Base-by-base conservation (phyloP, 2,329 filamentous ascomycete species). In the Ceratocystis smalleyi region DNA sequence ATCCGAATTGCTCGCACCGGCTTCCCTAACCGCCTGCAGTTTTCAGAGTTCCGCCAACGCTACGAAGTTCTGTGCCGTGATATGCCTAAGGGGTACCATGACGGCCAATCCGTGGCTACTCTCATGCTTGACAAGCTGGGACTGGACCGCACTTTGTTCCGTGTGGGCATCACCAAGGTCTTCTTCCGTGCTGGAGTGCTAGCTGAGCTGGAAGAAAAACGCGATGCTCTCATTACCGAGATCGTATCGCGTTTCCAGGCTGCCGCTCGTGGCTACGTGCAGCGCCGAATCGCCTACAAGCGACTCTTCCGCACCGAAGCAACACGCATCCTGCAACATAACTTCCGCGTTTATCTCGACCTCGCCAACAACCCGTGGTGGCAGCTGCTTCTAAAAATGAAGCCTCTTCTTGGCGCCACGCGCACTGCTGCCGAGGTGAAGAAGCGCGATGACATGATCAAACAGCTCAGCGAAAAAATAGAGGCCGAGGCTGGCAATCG, bases 131-230 rank as follows among this genome's bases (percentile, higher is more conserved):
- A 95, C 70, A 91, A 89, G 73, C 83, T 99, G 54, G 85, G 85
- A 19, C 80, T 99, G 69, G 94, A 99, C 73, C 86, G 81, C 68
- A 81, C 89, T 10, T 82, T 95, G 68, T 99, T 95, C 74, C 88
- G 95, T 24, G 91, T 99, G 65, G 94, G 94, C 70, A 79, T 96
- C 65, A 96, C 91, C 27, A 99, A 99, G 74, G 92, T 99, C 12
- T 99, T 99, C 77, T 99, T 99, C 81, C 83, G 95, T 67, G 91
- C 94, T 54, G 94, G 94, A 66, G 92, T 99, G 2, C 81, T 99
- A 59, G 94, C 94, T 45, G 94, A 99, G 73, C 79, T 99, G 15
- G 94, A 99, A 81, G 95, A 97, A 74, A 89, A 95, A 73, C 86
- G 94, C 65, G 94, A 99, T 73, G 81, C 89, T 1, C 80, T 99